Conservation (phyloP, 495 filamentous ascomycete species). For the Apiosordaria backusii region DNA sequence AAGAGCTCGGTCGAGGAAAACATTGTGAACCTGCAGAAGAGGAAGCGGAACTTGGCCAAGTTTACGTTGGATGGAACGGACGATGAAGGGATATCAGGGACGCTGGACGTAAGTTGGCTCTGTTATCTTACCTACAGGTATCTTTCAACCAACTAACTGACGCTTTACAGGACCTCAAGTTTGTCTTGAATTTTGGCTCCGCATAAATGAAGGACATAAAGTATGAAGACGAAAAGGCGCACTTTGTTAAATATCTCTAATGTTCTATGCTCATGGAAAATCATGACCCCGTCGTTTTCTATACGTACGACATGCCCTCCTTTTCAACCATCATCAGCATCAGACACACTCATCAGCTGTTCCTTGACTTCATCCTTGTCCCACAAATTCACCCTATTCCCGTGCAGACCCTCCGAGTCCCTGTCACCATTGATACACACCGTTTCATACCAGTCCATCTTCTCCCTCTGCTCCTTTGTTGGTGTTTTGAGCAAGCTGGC, state of each 20-base stretch:
- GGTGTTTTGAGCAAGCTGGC: not conserved
- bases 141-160: not conserved
- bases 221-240: too few species aligned
- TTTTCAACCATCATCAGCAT: too few species aligned
- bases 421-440: not conserved
- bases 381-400: not conserved
- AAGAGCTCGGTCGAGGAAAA: not conserved
- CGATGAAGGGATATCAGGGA: conserved; percentile 3
- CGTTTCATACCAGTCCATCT: not conserved
- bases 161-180: not conserved
- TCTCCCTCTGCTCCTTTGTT: not conserved
- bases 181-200: not conserved
- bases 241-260: too few species aligned
- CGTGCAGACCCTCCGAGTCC: not conserved
- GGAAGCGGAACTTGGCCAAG: not conserved
- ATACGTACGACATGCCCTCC: too few species aligned
- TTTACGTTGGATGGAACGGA: not conserved
- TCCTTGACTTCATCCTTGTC: too few species aligned
- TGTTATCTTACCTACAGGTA: too few species aligned
- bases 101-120: not conserved
- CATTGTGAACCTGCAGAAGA: not conserved
- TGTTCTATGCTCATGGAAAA: too few species aligned
- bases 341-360: too few species aligned
- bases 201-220: too few species aligned
- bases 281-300: too few species aligned